These are phyloP conservation scores for Psophocarpus tetragonolobus DNA, from an alignment of 306 rosid genomes.

Conservation along the genomic window DNA sequence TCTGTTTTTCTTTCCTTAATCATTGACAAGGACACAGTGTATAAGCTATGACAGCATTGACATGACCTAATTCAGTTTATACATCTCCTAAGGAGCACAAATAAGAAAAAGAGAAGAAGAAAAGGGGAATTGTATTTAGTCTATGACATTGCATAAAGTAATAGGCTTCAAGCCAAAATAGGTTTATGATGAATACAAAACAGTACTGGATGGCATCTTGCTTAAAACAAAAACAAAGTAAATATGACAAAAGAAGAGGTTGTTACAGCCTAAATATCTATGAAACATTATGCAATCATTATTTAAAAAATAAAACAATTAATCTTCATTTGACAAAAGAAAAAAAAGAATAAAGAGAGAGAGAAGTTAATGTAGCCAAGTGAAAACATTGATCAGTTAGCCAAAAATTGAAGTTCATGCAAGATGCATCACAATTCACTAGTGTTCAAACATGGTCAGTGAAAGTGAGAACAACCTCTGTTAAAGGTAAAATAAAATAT, in stretches of 20 bases:
- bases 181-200: neutral
- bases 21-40: neutral
- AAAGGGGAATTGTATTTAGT: neutral
- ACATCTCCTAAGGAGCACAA: neutral
- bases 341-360: neutral
- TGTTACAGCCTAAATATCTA: constrained; percentile 21
- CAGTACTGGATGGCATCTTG: neutral
- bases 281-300: neutral
- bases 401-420: constrained; percentile 26
- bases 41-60: constrained; percentile 20
- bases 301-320: neutral
- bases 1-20: constrained; percentile 4
- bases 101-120: neutral
- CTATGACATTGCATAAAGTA: constrained; percentile 6
- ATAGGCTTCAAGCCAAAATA: neutral
- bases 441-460: constrained; percentile 25
- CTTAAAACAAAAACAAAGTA: constrained; percentile 22
- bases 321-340: neutral
- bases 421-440: constrained; percentile 31
- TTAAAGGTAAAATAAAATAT: constrained; percentile 35
- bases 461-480: constrained; percentile 39
- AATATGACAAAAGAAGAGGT: constrained; percentile 24
- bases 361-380: constrained; percentile 13
- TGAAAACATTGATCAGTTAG: constrained; percentile 12
- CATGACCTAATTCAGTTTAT: constrained; percentile 24